Evolutionary conservation across 116 monocot species (phyloP), one percentile per base, ranked within the genome.

Genomic region (Papilionanthe hybrid): DNA sequence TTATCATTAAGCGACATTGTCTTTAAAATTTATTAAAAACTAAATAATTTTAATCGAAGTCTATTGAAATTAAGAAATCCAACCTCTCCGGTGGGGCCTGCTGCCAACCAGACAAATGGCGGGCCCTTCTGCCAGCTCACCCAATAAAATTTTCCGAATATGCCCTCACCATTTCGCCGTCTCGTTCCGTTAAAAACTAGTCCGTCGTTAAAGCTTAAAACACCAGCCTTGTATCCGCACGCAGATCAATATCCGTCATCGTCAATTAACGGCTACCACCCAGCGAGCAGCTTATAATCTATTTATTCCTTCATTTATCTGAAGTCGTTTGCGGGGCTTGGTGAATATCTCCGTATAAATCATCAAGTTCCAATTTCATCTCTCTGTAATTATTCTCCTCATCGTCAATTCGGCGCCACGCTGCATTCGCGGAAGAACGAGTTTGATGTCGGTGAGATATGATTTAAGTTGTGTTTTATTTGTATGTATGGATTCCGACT

Each of bases 401-500:
- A 0, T 11, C 28, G 9, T 28, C 28, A 37, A 37, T 28, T 67
- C 66, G 27, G 66, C 66, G 20, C 66, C 5, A 18, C 66, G 66
- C 66, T 66, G 66, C 66, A 5, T 66, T 23, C 66, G 66, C 25
- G 27, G 28, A 27, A 23, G 66, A 25, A 66, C 25, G 28, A 66
- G 20, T 56, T 56, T 20, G 66, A 66, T 66, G 66, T 66, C 66
- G 66, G 66, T 66, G 66, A 66, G 66, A 66, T 25, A 66, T 28
- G 66, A 66, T 5, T 63, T 63, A 28, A 22, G 9, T 66, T 66
- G 27, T 66, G 27, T 28, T 66, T 25, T 66, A 57, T 27, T 66
- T 66, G 66, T 25, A 7, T 66, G 66, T 9, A 25, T 66, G 22
- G 1, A 25, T 66, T 28, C 27, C 6, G 27, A 9, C 8, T 66